Percentiles rank a stretch among this genome's conserved stretches.
Evolutionary conservation across 305 asterid genomes (phyloP).

Genomic region (Petunia hybrid): DNA sequence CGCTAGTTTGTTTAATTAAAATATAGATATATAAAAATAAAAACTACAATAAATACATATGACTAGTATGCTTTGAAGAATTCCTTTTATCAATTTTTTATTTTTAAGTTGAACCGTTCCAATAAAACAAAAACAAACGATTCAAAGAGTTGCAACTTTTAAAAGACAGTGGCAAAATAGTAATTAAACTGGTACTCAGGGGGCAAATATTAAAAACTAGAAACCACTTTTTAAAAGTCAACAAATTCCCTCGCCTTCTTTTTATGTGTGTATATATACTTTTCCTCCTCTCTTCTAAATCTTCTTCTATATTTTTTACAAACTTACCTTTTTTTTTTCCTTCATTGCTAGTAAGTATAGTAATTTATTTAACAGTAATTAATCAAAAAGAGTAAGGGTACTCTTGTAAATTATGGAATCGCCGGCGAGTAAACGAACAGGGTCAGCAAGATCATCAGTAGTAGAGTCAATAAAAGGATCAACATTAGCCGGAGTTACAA

Average conservation of each 20-base stretch:
- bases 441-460: slow-evolving; percentile 71
- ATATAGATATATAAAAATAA: too few relatives aligned
- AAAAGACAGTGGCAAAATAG: not conserved
- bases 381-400: not conserved
- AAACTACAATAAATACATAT: too few relatives aligned
- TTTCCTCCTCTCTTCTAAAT: not conserved
- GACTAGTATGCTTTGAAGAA: too few relatives aligned
- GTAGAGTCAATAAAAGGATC: slow-evolving; percentile 68
- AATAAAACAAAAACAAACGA: too few relatives aligned
- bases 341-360: too few relatives aligned
- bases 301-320: not conserved
- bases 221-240: slow-evolving; percentile 29
- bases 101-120: too few relatives aligned
- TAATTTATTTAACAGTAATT: too few relatives aligned
- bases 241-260: slow-evolving; percentile 31
- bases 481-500: slow-evolving; percentile 65
- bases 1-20: too few relatives aligned
- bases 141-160: not conserved
- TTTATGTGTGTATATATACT: not conserved
- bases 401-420: not conserved
- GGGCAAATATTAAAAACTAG: not conserved
- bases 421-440: not conserved
- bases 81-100: too few relatives aligned
- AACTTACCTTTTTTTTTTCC: not conserved
- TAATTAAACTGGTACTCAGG: not conserved